These are phyloP conservation scores for Sclerotinia sclerotiorum DNA, from an alignment of 2,329 filamentous ascomycete genomes.

Conservation along the genomic window DNA sequence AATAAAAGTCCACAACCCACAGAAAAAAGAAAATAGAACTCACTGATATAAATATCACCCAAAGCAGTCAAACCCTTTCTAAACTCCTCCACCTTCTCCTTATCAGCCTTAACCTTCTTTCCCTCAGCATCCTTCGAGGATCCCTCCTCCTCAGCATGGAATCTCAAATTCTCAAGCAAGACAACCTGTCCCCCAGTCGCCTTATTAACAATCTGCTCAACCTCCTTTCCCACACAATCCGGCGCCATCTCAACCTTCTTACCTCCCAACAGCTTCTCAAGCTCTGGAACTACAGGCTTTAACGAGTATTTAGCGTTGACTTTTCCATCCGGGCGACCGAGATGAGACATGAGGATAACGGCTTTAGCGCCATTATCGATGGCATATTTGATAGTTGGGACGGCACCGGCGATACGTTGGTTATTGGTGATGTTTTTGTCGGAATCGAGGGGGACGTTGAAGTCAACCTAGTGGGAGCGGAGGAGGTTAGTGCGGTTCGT, in stretches of 20 bases:
- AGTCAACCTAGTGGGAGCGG: constrained; percentile 73
- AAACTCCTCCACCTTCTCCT: constrained; percentile 88
- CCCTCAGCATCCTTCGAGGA: constrained; percentile 90
- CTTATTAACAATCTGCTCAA: constrained; percentile 85
- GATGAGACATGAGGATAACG: constrained; percentile 96
- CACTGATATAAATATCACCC: constrained; percentile 95
- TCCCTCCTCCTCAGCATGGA: constrained; percentile 97
- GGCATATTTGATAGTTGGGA: constrained; percentile 94
- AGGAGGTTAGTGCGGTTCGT: constrained; percentile 30
- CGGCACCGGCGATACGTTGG: constrained; percentile 94
- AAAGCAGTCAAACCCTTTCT: constrained; percentile 91
- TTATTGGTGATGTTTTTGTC: constrained; percentile 96
- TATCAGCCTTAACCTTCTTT: constrained; percentile 98
- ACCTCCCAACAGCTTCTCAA: constrained; percentile 79
- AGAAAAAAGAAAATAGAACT: constrained; percentile 43
- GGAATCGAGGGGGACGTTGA: constrained; percentile 95
- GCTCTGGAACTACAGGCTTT: constrained; percentile 84
- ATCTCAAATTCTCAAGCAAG: constrained; percentile 95
- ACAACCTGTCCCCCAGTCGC: constrained; percentile 80
- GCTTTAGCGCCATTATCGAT: constrained; percentile 87
- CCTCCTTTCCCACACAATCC: constrained; percentile 86
- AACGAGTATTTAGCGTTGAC: constrained; percentile 91
- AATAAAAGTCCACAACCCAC: too few species aligned
- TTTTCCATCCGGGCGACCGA: constrained; percentile 91
- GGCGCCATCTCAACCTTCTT: constrained; percentile 84